Conservation (phyloP, 2,329 filamentous ascomycete genomes). For the Diaporthe sp. region DNA sequence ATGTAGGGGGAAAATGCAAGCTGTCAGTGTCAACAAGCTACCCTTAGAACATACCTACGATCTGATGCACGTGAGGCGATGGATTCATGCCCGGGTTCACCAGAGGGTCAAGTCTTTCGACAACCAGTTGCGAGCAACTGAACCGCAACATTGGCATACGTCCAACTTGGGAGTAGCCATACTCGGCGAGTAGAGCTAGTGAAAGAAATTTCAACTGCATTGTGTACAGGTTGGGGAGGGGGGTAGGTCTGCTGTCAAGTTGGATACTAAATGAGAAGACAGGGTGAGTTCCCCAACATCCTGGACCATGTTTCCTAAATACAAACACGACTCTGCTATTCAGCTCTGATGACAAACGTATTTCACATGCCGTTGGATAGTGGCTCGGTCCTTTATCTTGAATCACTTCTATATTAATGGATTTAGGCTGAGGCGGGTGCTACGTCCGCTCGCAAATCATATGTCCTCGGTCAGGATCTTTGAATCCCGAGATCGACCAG, state of each 20-base stretch:
- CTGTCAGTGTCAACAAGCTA: not conserved
- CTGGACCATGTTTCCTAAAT: conserved; percentile 1
- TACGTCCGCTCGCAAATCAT: conserved; percentile 14
- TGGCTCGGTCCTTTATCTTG: not conserved
- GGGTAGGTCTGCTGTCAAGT: not conserved
- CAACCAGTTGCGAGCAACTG: conserved; percentile 65
- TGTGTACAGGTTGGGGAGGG: not conserved
- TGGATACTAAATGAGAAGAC: not conserved
- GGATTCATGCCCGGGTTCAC: conserved; percentile 59
- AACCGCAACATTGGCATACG: conserved; percentile 44
- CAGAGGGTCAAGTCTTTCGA: conserved; percentile 53
- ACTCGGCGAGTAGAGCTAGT: not conserved
- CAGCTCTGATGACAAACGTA: not conserved
- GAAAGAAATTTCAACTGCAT: conserved; percentile 2
- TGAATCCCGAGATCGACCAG: not conserved
- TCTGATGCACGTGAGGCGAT: conserved; percentile 67
- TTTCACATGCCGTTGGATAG: not conserved
- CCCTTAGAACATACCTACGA: conserved; percentile 53
- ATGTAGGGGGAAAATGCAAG: not conserved
- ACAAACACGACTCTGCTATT: not conserved
- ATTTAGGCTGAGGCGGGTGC: conserved; percentile 28
- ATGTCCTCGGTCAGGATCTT: not conserved
- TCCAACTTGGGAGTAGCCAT: not conserved
- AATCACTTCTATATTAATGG: not conserved
- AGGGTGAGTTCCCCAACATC: not conserved